phyloP scores from a whole-genome alignment of 805 yeast genomes.

The Metschnikowia vanudenii region DNA sequence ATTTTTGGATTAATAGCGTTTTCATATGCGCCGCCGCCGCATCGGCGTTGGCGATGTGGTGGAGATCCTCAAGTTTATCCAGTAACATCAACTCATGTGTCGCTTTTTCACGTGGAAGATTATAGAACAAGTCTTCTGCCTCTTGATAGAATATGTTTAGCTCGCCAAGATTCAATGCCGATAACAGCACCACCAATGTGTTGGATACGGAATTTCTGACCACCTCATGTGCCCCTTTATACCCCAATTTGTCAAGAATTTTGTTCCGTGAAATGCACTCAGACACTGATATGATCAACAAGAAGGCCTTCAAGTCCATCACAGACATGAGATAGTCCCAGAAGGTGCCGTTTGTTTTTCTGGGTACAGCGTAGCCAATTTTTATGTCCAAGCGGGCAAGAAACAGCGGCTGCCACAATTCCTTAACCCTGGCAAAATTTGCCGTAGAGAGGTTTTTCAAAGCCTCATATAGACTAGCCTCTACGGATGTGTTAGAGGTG shows the following conservation, averaged over 20 bases:
- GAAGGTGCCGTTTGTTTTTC: conserved; percentile 17
- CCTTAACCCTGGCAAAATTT: conserved; percentile 20
- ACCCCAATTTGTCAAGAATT: conserved; percentile 30
- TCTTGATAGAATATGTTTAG: conserved; percentile 28
- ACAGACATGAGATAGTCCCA: conserved; percentile 24
- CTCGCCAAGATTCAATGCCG: conserved; percentile 29
- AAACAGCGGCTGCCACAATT: conserved; percentile 1
- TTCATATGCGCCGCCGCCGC: conserved; percentile 29
- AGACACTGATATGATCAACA: conserved; percentile 28
- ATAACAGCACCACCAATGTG: conserved; percentile 24
- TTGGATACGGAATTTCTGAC: conserved; percentile 17
- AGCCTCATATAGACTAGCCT: conserved; percentile 11
- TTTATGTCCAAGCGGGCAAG: conserved; percentile 7
- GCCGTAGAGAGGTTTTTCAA: conserved; percentile 25
- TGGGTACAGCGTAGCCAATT: conserved; percentile 14
- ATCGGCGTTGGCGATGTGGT: conserved; percentile 23
- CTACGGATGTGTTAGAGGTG: conserved; percentile 4
- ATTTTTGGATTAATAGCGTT: conserved; percentile 27
- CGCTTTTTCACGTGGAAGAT: conserved; percentile 14
- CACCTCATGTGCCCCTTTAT: conserved; percentile 13
- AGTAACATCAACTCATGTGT: conserved; percentile 17
- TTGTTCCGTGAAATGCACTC: conserved; percentile 24
- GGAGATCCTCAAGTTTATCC: conserved; percentile 15
- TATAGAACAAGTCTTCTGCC: conserved; percentile 26
- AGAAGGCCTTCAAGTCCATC: conserved; percentile 33